These are phyloP conservation scores for Tricholoma bakamatsutake DNA, from an alignment of 768 basidiomycete species.

Conservation along the genomic window DNA sequence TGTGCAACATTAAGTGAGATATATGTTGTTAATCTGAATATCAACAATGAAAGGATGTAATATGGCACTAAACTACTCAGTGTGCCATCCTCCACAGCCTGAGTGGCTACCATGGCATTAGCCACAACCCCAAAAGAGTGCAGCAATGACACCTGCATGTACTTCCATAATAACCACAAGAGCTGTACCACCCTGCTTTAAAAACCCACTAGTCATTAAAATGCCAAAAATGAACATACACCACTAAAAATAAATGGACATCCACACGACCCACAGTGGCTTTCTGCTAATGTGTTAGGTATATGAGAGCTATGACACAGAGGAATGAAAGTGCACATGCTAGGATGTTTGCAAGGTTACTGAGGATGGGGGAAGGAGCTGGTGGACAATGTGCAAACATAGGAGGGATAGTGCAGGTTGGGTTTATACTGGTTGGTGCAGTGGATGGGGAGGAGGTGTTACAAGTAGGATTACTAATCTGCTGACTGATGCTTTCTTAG, in stretches of 20 bases:
- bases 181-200: constrained; percentile 69
- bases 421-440: constrained; percentile 81
- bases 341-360: constrained; percentile 84
- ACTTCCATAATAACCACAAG: constrained; percentile 69
- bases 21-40: constrained; percentile 74
- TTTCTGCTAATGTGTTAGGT: constrained; percentile 54
- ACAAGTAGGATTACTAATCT: too few relatives aligned
- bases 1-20: constrained; percentile 81
- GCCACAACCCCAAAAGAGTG: constrained; percentile 76
- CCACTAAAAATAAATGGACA: constrained; percentile 54
- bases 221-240: constrained; percentile 74
- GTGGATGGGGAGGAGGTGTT: constrained; percentile 34
- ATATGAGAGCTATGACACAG: constrained; percentile 51
- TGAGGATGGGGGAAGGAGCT: constrained; percentile 30
- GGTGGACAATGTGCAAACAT: constrained; percentile 46
- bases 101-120: constrained; percentile 77
- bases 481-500: too few relatives aligned
- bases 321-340: constrained; percentile 71
- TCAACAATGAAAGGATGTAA: constrained; percentile 43
- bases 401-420: constrained; percentile 70
- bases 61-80: constrained; percentile 64
- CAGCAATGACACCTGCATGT: constrained; percentile 74
- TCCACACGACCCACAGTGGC: constrained; percentile 91
- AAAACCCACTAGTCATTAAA: constrained; percentile 70
- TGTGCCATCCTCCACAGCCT: constrained; percentile 90